Percentiles rank a stretch among this genome's conserved stretches.
These are phyloP conservation scores for Russula sp. DNA, from an alignment of 768 basidiomycete genomes.

Conservation along the genomic window DNA sequence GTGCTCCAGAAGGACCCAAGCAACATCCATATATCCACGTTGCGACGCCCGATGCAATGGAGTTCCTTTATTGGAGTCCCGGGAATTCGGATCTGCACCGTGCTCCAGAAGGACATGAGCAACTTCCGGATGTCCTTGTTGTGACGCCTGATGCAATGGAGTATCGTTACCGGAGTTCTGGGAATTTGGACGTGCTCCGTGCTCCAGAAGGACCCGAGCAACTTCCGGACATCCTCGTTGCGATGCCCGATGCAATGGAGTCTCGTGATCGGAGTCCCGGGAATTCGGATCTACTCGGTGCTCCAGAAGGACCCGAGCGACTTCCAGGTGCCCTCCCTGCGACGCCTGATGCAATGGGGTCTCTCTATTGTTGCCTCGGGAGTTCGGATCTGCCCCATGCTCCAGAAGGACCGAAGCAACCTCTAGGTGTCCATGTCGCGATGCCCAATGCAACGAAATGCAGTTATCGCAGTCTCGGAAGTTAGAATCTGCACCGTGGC, in stretches of 20 bases:
- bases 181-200: not conserved
- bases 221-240: not conserved
- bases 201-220: not conserved
- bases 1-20: not conserved
- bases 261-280: not conserved
- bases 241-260: not conserved
- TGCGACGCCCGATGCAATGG: not conserved
- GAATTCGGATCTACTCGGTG: not conserved
- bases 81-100: not conserved
- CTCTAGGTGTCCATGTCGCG: not conserved
- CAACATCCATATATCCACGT: not conserved
- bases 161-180: not conserved
- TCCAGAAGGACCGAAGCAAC: not conserved
- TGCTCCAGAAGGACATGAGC: not conserved
- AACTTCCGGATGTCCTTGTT: not conserved
- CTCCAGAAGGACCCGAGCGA: not conserved
- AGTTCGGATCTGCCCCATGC: not conserved
- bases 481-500: not conserved
- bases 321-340: not conserved
- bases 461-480: not conserved
- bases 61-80: too few species aligned
- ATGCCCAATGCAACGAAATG: not conserved
- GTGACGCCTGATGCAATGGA: not conserved
- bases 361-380: too few species aligned
- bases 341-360: not conserved